Evolutionary conservation across 2,329 filamentous ascomycete species (phyloP).

Genomic region (Aspergillus spinulosporus): DNA sequence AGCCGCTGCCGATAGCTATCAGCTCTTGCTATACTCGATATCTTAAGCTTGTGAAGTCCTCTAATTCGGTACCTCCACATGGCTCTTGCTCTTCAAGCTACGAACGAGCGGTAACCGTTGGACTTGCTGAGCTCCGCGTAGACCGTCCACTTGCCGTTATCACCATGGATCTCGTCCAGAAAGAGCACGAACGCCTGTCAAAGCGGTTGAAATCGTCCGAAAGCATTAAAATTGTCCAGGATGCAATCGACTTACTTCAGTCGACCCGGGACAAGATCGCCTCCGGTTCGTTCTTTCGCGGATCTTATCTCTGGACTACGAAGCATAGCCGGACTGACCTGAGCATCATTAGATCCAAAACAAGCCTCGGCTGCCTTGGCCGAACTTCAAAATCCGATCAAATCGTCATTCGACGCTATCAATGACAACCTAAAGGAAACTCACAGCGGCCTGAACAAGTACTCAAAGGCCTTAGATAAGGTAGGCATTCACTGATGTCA

Average conservation of each 20-base stretch:
- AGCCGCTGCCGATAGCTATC: background rate
- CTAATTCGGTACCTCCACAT: slow-evolving; percentile 23
- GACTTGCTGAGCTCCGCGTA: slow-evolving; percentile 21
- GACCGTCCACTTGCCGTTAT: slow-evolving; percentile 1
- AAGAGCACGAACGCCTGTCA: slow-evolving; percentile 72
- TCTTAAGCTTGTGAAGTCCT: background rate
- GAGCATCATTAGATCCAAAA: slow-evolving; percentile 59
- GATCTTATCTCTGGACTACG: background rate
- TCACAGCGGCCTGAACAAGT: slow-evolving; percentile 77
- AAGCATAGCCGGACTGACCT: slow-evolving; percentile 8
- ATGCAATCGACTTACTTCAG: slow-evolving; percentile 74
- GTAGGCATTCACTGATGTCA: slow-evolving; percentile 45
- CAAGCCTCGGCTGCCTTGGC: slow-evolving; percentile 73
- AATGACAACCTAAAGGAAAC: slow-evolving; percentile 81
- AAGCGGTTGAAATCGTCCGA: slow-evolving; percentile 68
- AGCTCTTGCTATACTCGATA: background rate
- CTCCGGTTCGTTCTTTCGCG: slow-evolving; percentile 54
- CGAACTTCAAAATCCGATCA: slow-evolving; percentile 82
- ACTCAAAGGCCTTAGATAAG: slow-evolving; percentile 82
- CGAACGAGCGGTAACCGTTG: slow-evolving; percentile 31
- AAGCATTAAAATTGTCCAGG: slow-evolving; percentile 76
- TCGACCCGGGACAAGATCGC: slow-evolving; percentile 72
- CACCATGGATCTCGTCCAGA: slow-evolving; percentile 65
- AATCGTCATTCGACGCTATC: slow-evolving; percentile 74
- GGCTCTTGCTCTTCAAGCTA: slow-evolving; percentile 23